Conservation (phyloP, 257 asterid species). For the Lycium ferocissimum region DNA sequence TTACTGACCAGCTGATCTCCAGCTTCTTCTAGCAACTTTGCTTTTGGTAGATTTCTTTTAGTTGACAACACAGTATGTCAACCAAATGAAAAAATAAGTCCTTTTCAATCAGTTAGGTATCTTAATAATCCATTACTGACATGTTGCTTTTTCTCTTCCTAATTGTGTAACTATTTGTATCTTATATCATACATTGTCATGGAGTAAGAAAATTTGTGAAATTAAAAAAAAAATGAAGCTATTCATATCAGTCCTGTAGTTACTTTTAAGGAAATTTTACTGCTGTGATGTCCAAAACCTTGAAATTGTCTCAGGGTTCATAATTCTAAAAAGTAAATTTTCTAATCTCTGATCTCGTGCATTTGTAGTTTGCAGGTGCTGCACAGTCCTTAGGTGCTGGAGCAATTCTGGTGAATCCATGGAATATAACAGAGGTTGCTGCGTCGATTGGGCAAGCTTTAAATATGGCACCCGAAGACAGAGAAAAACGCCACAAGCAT, state of each 20-base stretch:
- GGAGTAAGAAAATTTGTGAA: not conserved
- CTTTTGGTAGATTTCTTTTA: not conserved
- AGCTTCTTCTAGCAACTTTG: not conserved
- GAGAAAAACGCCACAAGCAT: constrained; percentile 92
- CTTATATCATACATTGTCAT: not conserved
- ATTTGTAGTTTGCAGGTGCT: constrained; percentile 94
- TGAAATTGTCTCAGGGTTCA: not conserved
- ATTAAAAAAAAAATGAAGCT: not conserved
- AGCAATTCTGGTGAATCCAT: constrained; percentile 95
- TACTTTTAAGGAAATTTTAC: not conserved
- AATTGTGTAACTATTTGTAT: not conserved
- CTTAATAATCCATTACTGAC: constrained; percentile 2
- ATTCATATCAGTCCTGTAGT: not conserved
- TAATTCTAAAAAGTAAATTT: not conserved
- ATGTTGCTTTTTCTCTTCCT: not conserved
- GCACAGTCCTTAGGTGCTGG: constrained; percentile 99
- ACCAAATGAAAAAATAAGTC: not conserved
- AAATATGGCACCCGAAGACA: constrained; percentile 80
- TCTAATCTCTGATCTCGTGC: not conserved
- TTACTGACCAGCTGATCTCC: not conserved
- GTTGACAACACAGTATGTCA: not conserved
- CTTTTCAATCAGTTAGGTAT: not conserved
- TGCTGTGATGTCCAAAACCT: not conserved
- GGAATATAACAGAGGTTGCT: constrained; percentile 95
- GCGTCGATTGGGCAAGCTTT: constrained; percentile 69